These are phyloP conservation scores for Diaporthe sp. DNA, from an alignment of 2,329 filamentous ascomycete genomes.

Conservation along the genomic window DNA sequence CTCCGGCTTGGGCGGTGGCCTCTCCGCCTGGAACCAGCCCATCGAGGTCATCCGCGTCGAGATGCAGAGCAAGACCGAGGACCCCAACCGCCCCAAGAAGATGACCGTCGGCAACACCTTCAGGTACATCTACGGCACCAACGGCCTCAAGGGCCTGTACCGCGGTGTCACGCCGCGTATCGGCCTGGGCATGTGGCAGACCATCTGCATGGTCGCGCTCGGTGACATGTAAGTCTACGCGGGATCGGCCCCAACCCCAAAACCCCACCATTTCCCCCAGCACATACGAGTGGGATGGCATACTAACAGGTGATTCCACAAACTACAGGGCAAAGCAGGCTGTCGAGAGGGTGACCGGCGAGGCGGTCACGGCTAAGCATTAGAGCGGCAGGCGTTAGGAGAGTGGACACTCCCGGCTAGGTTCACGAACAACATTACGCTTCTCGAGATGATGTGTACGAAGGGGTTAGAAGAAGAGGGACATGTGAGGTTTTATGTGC, in stretches of 20 bases:
- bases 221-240: conserved; percentile 87
- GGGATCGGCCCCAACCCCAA: conserved; percentile 32
- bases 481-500: neutral
- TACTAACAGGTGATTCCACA: conserved; percentile 31
- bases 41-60: conserved; percentile 99
- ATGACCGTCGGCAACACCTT: conserved; percentile 92
- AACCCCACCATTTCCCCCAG: conserved; percentile 14
- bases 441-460: neutral
- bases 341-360: conserved; percentile 74
- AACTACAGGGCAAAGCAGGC: conserved; percentile 71
- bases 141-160: conserved; percentile 93
- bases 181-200: conserved; percentile 97
- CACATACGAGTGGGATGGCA: neutral
- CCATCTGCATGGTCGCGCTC: conserved; percentile 98
- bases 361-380: conserved; percentile 74
- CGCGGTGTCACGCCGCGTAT: conserved; percentile 94
- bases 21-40: conserved; percentile 98
- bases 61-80: conserved; percentile 99
- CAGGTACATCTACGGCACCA: conserved; percentile 89
- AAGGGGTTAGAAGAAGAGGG: neutral
- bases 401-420: neutral
- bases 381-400: conserved; percentile 55
- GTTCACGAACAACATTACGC: neutral
- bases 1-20: conserved; percentile 87
- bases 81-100: conserved; percentile 98